Base-by-base conservation (phyloP, 2,329 filamentous ascomycete species). In the Ophiostoma sp. region DNA sequence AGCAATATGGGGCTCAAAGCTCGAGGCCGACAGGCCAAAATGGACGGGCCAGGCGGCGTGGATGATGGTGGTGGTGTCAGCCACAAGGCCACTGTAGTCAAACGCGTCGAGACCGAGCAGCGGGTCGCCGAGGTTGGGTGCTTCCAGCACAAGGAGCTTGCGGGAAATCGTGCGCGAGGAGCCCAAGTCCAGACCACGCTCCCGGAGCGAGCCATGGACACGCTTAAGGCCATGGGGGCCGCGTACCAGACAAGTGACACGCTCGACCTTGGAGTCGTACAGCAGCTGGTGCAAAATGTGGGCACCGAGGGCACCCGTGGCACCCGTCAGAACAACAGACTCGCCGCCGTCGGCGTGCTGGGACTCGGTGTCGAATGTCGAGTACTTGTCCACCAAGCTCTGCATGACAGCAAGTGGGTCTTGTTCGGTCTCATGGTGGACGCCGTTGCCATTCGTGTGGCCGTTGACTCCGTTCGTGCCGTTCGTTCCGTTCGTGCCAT, bases 31-130 rank as follows among this genome's bases (percentile, higher is more conserved):
- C 72, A 87, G 80, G 75, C 85, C 85, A 81, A 87, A 87, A 76
- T 87, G 86, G 12, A 87, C 85, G 0, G 84, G 82, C 85, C 85
- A 86, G 1, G 85, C 84, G 48, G 81, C 80, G 79, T 87, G 84
- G 70, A 87, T 82, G 69, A 85, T 80, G 28, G 80, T 76, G 0
- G 84, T 85, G 8, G 84, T 77, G 4, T 80, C 74, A 48, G 72
- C 61, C 2, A 74, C 72, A 3, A 84, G 75, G 11, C 76, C 70
- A n/a, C 74, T 69, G 71, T 80, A 81, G 50, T 77, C 76, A 1
- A 78, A 76, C 4, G 73, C 63, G 3, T 77, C 71, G 11, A 87
- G 80, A 39, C 84, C 84, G 15, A 86, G 66, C 28, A 55, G 25
- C 2, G 45, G 33, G 3, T 68, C 74, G 36, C 72, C 72, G 5